Evolutionary conservation across 768 basidiomycete species (phyloP).

Genomic region (Termitomyces sp.): DNA sequence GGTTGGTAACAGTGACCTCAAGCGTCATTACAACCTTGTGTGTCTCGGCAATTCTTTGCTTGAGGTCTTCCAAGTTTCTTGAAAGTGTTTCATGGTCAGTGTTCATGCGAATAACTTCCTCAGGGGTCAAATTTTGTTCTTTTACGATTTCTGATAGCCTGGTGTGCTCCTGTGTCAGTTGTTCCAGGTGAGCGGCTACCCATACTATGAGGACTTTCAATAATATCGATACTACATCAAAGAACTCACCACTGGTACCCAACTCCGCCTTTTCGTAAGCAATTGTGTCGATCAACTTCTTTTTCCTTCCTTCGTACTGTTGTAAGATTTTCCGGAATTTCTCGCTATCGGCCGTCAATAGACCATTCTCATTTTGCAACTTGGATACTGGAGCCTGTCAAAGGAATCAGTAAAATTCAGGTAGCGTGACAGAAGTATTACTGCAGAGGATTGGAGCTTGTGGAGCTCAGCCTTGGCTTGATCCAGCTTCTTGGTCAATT

Average conservation of each 20-base stretch:
- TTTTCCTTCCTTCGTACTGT: slow-evolving; percentile 63
- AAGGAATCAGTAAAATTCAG: neutral
- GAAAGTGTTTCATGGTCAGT: slow-evolving; percentile 78
- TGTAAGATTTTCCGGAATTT: slow-evolving; percentile 76
- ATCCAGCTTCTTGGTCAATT: slow-evolving; percentile 41
- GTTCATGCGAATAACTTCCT: slow-evolving; percentile 90
- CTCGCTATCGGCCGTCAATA: slow-evolving; percentile 66
- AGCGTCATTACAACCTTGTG: slow-evolving; percentile 69
- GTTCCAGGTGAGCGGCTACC: slow-evolving; percentile 50
- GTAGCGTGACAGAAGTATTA: slow-evolving; percentile 20
- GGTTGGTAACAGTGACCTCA: slow-evolving; percentile 80
- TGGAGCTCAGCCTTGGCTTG: slow-evolving; percentile 48
- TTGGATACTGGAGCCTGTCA: slow-evolving; percentile 57
- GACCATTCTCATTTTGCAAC: slow-evolving; percentile 54
- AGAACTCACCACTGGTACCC: slow-evolving; percentile 41
- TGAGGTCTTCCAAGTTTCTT: slow-evolving; percentile 71
- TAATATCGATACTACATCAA: neutral
- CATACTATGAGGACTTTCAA: neutral
- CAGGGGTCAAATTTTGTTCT: slow-evolving; percentile 83
- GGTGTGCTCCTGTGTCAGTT: slow-evolving; percentile 58
- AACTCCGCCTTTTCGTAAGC: slow-evolving; percentile 64
- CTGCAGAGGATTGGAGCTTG: slow-evolving; percentile 58
- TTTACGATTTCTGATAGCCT: slow-evolving; percentile 65
- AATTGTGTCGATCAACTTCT: slow-evolving; percentile 62
- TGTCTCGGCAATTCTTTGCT: slow-evolving; percentile 68